phyloP scores from a whole-genome alignment of 2,329 filamentous ascomycete species.

The Epichloe bromicola region DNA sequence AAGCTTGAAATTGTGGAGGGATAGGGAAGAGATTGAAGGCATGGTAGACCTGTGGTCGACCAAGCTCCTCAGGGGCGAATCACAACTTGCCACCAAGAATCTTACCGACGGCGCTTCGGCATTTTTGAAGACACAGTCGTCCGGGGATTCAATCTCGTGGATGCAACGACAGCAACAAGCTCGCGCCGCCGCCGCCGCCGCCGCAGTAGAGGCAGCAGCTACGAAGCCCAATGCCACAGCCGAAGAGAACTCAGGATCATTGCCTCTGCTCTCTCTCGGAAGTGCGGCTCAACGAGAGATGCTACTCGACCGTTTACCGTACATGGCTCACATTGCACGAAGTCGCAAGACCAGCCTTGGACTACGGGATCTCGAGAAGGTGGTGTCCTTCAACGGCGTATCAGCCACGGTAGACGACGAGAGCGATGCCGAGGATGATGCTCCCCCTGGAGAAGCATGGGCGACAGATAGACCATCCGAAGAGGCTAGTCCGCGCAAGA shows the following conservation, averaged over 20 bases:
- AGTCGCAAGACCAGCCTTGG: conserved; percentile 26
- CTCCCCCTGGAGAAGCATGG: conserved; percentile 35
- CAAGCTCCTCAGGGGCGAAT: conserved; percentile 44
- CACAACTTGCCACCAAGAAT: conserved; percentile 20
- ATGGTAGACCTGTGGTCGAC: conserved; percentile 58
- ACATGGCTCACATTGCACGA: conserved; percentile 56
- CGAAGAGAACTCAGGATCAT: conserved; percentile 12
- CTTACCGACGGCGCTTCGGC: conserved; percentile 33
- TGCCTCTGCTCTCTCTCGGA: conserved; percentile 44
- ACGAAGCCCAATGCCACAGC: conserved; percentile 6
- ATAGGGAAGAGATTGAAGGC: conserved; percentile 68
- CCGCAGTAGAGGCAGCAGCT: neutral
- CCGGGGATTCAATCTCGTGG: conserved; percentile 18
- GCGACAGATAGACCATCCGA: conserved; percentile 49
- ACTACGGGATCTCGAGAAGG: conserved; percentile 50
- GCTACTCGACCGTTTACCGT: conserved; percentile 76
- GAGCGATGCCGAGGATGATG: conserved; percentile 31
- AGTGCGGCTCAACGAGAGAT: conserved; percentile 58
- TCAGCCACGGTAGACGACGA: conserved; percentile 33
- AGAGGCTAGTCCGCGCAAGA: conserved; percentile 37
- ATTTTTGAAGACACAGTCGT: conserved; percentile 31
- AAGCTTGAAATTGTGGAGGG: conserved; percentile 70
- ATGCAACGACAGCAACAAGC: conserved; percentile 21
- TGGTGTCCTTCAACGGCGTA: conserved; percentile 54
- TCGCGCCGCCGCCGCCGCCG: conserved; percentile 4